Evolutionary conservation across 2,329 filamentous ascomycete species (phyloP).

Genomic region (Alternaria tenuissima): DNA sequence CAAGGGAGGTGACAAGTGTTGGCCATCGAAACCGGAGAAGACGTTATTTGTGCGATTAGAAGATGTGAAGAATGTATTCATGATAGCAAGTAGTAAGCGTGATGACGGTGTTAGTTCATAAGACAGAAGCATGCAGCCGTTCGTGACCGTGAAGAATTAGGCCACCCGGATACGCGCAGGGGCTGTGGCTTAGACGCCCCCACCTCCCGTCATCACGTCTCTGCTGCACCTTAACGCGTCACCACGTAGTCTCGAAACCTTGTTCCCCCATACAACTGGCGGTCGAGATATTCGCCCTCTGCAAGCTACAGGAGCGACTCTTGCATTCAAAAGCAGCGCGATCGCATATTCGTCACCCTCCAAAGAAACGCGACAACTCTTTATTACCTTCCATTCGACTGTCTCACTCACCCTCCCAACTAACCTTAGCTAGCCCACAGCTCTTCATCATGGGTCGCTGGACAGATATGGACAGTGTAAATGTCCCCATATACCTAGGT

Average conservation of each 20-base stretch:
- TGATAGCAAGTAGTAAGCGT: neutral
- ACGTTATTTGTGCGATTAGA: neutral
- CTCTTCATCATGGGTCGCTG: conserved; percentile 36
- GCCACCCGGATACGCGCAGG: neutral
- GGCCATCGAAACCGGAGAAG: neutral
- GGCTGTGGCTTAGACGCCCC: neutral
- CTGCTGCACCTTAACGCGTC: neutral
- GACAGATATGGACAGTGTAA: conserved; percentile 35
- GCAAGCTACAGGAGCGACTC: neutral
- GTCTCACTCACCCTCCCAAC: neutral
- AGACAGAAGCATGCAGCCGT: neutral
- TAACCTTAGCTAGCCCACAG: conserved; percentile 6
- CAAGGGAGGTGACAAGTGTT: neutral
- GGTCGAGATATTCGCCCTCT: neutral
- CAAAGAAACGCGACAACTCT: neutral
- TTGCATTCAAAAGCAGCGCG: neutral
- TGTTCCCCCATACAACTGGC: neutral
- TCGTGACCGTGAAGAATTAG: neutral
- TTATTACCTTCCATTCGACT: neutral
- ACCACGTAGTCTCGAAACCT: neutral
- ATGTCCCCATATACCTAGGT: neutral
- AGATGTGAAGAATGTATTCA: neutral
- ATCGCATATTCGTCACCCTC: neutral
- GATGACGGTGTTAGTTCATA: neutral
- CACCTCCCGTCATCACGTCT: neutral